Percentiles rank a stretch among this genome's conserved stretches.
Evolutionary conservation across 805 yeast genomes (phyloP).

Genomic region (Starmerella davenportii): DNA sequence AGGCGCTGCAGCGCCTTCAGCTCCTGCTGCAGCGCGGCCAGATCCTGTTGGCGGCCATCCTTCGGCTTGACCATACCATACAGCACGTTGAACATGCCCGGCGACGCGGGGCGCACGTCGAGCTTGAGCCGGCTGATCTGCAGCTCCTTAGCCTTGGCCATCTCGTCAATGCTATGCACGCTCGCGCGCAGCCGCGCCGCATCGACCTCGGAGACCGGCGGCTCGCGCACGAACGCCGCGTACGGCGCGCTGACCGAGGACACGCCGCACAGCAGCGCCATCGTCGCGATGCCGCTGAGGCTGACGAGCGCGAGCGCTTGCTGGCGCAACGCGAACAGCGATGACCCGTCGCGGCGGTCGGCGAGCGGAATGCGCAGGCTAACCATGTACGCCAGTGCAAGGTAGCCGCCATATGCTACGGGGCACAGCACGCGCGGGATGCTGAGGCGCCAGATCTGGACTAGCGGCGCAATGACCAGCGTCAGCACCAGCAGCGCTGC

Average conservation of each 20-base stretch:
- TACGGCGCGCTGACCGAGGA: constrained; percentile 28
- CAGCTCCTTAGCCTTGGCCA: constrained; percentile 18
- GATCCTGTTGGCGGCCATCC: constrained; percentile 8
- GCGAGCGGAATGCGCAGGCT: neutral
- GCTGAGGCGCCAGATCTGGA: constrained; percentile 11
- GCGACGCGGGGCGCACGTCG: constrained; percentile 11
- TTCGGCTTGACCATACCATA: constrained; percentile 4
- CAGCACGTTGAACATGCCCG: constrained; percentile 3
- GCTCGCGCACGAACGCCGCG: constrained; percentile 19
- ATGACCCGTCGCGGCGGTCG: neutral
- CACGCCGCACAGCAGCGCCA: constrained; percentile 27
- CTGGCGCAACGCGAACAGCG: constrained; percentile 11
- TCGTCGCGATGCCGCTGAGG: constrained; percentile 26
- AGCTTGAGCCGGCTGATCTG: constrained; percentile 17
- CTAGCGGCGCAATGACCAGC: constrained; percentile 12
- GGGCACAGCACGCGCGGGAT: constrained; percentile 15
- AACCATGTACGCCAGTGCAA: constrained; percentile 14
- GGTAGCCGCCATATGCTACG: constrained; percentile 17
- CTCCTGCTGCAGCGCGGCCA: constrained; percentile 16
- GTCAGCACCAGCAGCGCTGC: constrained; percentile 15
- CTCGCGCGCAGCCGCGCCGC: constrained; percentile 19
- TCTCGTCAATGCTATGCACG: constrained; percentile 20
- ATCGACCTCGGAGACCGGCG: constrained; percentile 19
- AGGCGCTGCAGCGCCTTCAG: constrained; percentile 23
- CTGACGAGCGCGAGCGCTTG: constrained; percentile 23